Evolutionary conservation across 345 rosid genomes (phyloP), one percentile per base, ranked within the genome.

Genomic region (Barbarea vulgaris): DNA sequence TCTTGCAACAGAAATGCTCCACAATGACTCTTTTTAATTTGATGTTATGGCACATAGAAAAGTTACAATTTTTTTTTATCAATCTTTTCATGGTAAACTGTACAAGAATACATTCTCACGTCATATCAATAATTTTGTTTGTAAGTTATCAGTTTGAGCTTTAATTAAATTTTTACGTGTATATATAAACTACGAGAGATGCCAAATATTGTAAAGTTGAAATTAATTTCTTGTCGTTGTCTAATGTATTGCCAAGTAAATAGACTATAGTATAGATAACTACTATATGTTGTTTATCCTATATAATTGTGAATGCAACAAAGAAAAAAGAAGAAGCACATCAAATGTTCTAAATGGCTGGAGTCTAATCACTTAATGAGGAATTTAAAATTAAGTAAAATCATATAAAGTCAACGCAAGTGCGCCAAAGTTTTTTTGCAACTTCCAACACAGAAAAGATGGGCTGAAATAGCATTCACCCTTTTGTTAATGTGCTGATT

Each of bases 1-100:
- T 37, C 54, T 67, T 67, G 72, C 48, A 17, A 58, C 54, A 47
- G 61, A 54, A 37, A 36, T 64, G 19, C 28, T 74, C 44, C 66
- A 65, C 22, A n/a, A 31, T 3, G n/a, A n/a, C n/a, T n/a, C n/a
- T n/a, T n/a, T n/a, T n/a, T 41, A 27, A 18, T 61, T 60, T 50
- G 62, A 53, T 53, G 54, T 42, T 64, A 11, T 42, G 36, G 52
- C 53, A 51, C 62, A 14, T 41, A 1, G n/a, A n/a, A 60, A 39
- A 36, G 19, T 50, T 50, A 2, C 5, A 24, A 61, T 37, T 2
- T 51, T 37, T 2, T 51, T 51, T 39, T 37, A 19, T 25, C 6
- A 25, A 47, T 59, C n/a, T n/a, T n/a, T n/a, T n/a, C n/a, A n/a
- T n/a, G n/a, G n/a, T n/a, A n/a, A n/a, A n/a, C n/a, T 51, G 1